Evolutionary conservation across 2,329 filamentous ascomycete genomes (phyloP), one percentile per base, ranked within the genome.

Genomic region (Ophidiomyces ophidiicola): DNA sequence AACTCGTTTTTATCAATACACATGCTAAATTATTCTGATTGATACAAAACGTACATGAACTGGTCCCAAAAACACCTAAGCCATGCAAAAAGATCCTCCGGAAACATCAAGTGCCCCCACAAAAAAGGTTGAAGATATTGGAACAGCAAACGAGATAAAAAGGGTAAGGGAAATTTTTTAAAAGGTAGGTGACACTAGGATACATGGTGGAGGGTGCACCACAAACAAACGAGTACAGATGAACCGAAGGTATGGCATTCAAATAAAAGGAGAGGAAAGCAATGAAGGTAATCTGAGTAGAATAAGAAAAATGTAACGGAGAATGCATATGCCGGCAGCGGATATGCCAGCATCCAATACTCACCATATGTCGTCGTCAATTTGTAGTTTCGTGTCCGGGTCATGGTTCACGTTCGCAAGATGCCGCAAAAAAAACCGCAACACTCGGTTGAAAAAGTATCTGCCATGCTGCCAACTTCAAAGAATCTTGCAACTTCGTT

Each of bases 401-500:
- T 17, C 36, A 18, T 32, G 19, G 26, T 24, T 36, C 19, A 23
- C 6, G n/a, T 25, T 8, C 25, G 5, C 10, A 31, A 18, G 20
- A 12, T 20, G 12, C 19, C 36, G 28, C 28, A 39, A 24, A 25
- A 39, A 18, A 18, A 11, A 29, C 12, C 10, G 1, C 3, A 8
- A 6, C 26, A 14, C 3, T 18, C 2, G 28, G 17, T 8, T 20
- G 18, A 24, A 23, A 33, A 15, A 12, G 26, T 32, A 30, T 26
- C 40, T 23, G 14, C n/a, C 17, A 6, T 10, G 10, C 19, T 15
- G n/a, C 30, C n/a, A n/a, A 24, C 14, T 26, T 74, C 69, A 92
- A 57, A 92, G 70, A 61, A 88, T 75, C 59, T 73, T 76, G 70
- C 84, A 92, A 62, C 73, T 82, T 67, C 80, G 78, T 74, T 82